Conservation (phyloP, 2,329 filamentous ascomycete genomes). For the Fusarium humuli region DNA sequence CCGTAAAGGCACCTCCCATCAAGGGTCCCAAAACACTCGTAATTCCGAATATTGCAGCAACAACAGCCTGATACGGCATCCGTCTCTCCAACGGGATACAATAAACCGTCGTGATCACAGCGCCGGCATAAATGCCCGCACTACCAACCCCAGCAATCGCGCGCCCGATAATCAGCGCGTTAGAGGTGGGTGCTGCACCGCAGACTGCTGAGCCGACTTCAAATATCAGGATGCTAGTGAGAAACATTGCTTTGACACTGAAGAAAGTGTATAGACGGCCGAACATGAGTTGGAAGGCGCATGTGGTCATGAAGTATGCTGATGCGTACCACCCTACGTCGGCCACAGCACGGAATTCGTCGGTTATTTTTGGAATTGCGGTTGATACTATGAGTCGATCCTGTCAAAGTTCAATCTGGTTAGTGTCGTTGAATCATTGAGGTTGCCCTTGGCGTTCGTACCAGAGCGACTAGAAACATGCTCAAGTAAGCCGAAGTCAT, state of each 20-base stretch:
- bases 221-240: slow-evolving; percentile 59
- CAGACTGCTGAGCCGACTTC: slow-evolving; percentile 64
- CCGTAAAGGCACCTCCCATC: background rate
- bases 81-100: background rate
- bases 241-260: slow-evolving; percentile 51
- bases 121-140: background rate
- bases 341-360: slow-evolving; percentile 57
- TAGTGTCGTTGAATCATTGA: background rate
- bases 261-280: slow-evolving; percentile 61
- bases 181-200: slow-evolving; percentile 23
- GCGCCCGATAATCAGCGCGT: slow-evolving; percentile 44
- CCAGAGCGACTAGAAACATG: slow-evolving; percentile 4
- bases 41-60: accelerated
- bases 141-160: slow-evolving; percentile 53
- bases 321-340: slow-evolving; percentile 67
- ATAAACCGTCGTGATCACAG: background rate
- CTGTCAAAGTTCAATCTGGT: background rate
- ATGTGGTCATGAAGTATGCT: slow-evolving; percentile 59
- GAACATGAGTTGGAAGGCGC: slow-evolving; percentile 53
- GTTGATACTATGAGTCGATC: slow-evolving; percentile 57
- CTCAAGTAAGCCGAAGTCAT: slow-evolving; percentile 12
- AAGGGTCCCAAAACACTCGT: background rate
- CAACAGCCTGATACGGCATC: background rate
- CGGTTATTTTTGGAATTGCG: slow-evolving; percentile 63
- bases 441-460: accelerated